A percentile compares a stretch with the other conserved stretches of the same genome.
Conservation (phyloP, 2,329 filamentous ascomycete genomes). For the Ophiosphaerella herpotricha region DNA sequence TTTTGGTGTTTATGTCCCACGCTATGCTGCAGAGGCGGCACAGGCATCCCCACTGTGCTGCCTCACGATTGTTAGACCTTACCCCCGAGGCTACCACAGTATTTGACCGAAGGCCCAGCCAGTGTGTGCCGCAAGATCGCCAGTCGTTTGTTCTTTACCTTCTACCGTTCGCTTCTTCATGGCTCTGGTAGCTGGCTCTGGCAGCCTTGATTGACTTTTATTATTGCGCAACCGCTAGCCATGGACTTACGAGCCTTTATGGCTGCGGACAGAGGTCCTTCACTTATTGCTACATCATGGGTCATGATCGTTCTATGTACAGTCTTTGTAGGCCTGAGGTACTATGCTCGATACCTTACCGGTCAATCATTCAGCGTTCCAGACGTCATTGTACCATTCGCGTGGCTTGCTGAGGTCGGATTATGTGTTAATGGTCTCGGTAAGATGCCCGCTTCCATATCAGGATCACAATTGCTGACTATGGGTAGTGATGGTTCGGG, state of each 20-base stretch:
- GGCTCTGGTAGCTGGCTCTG: slow-evolving; percentile 13
- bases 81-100: background rate
- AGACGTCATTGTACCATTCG: slow-evolving; percentile 28
- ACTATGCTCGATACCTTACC: slow-evolving; percentile 26
- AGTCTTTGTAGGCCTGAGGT: slow-evolving; percentile 25
- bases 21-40: too few species aligned
- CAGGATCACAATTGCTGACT: background rate
- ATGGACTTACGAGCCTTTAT: slow-evolving; percentile 13
- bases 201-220: background rate
- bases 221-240: background rate
- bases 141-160: slow-evolving; percentile 2
- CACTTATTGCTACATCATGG: slow-evolving; percentile 18
- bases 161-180: slow-evolving; percentile 4
- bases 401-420: slow-evolving; percentile 25
- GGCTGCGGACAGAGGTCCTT: slow-evolving; percentile 19
- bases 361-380: slow-evolving; percentile 20
- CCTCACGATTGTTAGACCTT: background rate
- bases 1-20: too few species aligned
- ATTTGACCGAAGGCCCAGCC: slow-evolving; percentile 4
- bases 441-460: slow-evolving; percentile 8
- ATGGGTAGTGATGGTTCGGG: slow-evolving; percentile 27
- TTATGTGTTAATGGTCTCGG: slow-evolving; percentile 25
- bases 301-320: slow-evolving; percentile 24
- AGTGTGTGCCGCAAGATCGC: background rate
- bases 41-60: too few species aligned